Conservation (phyloP, 1,284 basidiomycete species). For the Marasmius fiardii region DNA sequence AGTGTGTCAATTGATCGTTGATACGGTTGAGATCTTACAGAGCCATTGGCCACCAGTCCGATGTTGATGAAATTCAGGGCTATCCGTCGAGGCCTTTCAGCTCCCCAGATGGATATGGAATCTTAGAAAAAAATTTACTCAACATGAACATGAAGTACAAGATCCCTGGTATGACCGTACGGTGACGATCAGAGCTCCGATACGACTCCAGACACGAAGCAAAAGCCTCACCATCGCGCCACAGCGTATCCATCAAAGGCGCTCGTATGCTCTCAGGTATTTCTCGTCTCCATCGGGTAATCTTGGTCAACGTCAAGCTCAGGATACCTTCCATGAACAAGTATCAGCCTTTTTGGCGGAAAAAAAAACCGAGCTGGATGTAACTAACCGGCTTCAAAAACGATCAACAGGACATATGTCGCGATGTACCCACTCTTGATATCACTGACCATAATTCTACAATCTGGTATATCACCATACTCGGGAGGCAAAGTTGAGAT, state of each 20-base stretch:
- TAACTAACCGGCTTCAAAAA: slow-evolving; percentile 10
- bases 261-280: slow-evolving; percentile 15
- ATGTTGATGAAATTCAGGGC: slow-evolving; percentile 20
- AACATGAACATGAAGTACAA: slow-evolving; percentile 22
- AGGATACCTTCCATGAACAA: slow-evolving; percentile 15
- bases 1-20: too few relatives aligned
- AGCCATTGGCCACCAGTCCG: slow-evolving; percentile 13
- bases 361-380: too few relatives aligned
- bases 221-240: slow-evolving; percentile 22
- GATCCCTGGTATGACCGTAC: too few relatives aligned
- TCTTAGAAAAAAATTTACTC: too few relatives aligned
- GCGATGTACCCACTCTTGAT: not conserved
- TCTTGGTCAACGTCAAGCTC: slow-evolving; percentile 16
- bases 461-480: slow-evolving; percentile 3
- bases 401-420: not conserved
- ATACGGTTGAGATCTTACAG: too few relatives aligned
- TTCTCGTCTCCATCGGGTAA: slow-evolving; percentile 16
- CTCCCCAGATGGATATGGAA: too few relatives aligned
- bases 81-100: too few relatives aligned
- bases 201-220: too few relatives aligned
- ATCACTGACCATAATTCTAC: slow-evolving; percentile 5
- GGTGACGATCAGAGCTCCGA: too few relatives aligned
- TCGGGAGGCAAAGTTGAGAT: not conserved
- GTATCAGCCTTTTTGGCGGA: not conserved
- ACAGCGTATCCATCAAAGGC: slow-evolving; percentile 19